Evolutionary conservation across 2,329 filamentous ascomycete genomes (phyloP).

Genomic region (Leptographium wingfieldii): DNA sequence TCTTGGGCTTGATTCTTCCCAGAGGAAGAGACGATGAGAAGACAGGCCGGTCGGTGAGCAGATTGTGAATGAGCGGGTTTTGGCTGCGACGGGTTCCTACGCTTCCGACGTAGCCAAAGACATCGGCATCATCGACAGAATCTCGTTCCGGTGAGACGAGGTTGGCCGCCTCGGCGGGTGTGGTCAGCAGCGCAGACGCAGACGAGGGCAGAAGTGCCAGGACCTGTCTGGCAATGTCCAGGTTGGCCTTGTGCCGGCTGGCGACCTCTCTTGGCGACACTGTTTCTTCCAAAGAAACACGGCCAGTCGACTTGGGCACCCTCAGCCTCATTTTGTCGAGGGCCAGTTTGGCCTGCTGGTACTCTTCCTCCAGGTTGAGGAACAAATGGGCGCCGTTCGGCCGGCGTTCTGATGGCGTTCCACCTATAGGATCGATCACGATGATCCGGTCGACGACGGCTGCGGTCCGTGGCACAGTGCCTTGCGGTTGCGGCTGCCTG

Average conservation of each 20-base stretch:
- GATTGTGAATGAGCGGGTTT: constrained; percentile 89
- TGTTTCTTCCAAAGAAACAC: background rate
- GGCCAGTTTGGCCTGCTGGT: constrained; percentile 51
- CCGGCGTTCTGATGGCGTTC: constrained; percentile 57
- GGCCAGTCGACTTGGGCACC: background rate
- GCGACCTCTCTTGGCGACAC: constrained; percentile 12
- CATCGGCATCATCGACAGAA: constrained; percentile 17
- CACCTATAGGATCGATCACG: constrained; percentile 74
- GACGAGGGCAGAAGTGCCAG: constrained; percentile 68
- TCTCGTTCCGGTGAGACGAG: constrained; percentile 15
- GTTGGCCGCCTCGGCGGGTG: constrained; percentile 67
- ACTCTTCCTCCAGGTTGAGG: constrained; percentile 90
- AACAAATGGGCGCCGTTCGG: constrained; percentile 64
- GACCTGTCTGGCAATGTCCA: constrained; percentile 56
- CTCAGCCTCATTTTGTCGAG: constrained; percentile 26
- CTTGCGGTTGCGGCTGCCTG: constrained; percentile 14
- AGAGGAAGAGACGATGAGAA: constrained; percentile 83
- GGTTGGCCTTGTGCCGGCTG: constrained; percentile 51
- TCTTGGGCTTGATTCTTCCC: constrained; percentile 41
- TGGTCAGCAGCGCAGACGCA: constrained; percentile 81
- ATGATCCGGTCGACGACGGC: constrained; percentile 74
- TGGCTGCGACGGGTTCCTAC: constrained; percentile 42
- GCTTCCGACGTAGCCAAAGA: constrained; percentile 34
- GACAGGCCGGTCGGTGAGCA: constrained; percentile 87
- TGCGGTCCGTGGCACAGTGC: constrained; percentile 20